phyloP scores from a whole-genome alignment of 1,284 basidiomycete species.

The Boletus mariae region DNA sequence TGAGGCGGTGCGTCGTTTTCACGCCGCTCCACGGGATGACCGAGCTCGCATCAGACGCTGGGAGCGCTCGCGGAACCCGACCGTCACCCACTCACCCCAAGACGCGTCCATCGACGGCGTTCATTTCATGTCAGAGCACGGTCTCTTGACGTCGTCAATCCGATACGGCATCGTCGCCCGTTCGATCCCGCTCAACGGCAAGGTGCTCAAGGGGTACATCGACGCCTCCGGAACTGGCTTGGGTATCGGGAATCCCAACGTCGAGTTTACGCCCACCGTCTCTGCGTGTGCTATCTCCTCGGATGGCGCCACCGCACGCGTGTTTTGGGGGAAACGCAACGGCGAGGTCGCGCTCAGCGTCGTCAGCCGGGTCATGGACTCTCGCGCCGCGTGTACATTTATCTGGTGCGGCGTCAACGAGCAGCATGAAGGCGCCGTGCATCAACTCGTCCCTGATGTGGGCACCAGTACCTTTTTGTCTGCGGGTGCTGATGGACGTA shows the following conservation, averaged over 20 bases:
- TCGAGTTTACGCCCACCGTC: conserved; percentile 70
- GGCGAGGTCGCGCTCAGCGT: conserved; percentile 68
- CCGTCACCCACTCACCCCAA: conserved; percentile 60
- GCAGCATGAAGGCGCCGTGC: conserved; percentile 56
- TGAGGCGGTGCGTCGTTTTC: conserved; percentile 45
- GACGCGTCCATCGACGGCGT: conserved; percentile 52
- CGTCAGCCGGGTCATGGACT: conserved; percentile 56
- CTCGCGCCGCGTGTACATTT: conserved; percentile 45
- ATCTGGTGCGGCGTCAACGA: conserved; percentile 49
- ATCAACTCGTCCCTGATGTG: conserved; percentile 49
- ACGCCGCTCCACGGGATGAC: background rate
- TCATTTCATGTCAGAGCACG: conserved; percentile 54
- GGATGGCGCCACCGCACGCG: conserved; percentile 63
- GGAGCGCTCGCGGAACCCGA: conserved; percentile 60
- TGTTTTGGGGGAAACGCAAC: conserved; percentile 73
- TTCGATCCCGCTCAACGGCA: conserved; percentile 69
- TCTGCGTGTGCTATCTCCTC: conserved; percentile 54
- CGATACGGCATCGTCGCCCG: conserved; percentile 74
- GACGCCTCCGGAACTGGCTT: conserved; percentile 63
- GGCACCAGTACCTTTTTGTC: conserved; percentile 43
- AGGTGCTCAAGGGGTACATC: conserved; percentile 69
- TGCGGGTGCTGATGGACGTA: conserved; percentile 57
- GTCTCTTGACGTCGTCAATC: conserved; percentile 64
- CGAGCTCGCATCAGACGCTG: conserved; percentile 53
- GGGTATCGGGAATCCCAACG: conserved; percentile 74